phyloP scores from a whole-genome alignment of 2,329 filamentous ascomycete genomes.

The Aaosphaeria arxii region DNA sequence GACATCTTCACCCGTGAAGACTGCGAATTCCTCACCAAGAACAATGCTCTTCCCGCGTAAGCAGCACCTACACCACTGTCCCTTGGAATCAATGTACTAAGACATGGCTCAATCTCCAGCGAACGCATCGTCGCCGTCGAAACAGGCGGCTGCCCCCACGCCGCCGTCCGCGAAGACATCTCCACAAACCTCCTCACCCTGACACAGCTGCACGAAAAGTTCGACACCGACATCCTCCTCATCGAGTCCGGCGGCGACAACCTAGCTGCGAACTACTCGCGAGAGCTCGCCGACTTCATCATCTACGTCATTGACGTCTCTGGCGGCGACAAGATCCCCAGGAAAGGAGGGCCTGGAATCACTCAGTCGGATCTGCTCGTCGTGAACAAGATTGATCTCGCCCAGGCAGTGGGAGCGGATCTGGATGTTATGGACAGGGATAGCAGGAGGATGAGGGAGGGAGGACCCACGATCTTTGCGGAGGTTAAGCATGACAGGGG shows the following conservation, averaged over 20 bases:
- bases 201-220: slow-evolving; percentile 79
- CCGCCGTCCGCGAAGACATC: slow-evolving; percentile 96
- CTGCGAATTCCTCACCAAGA: slow-evolving; percentile 89
- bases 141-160: slow-evolving; percentile 95
- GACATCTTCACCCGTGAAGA: slow-evolving; percentile 98
- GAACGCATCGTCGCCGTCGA: slow-evolving; percentile 91
- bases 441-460: slow-evolving; percentile 88
- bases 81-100: not conserved
- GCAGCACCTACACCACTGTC: not conserved
- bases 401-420: slow-evolving; percentile 86
- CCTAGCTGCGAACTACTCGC: slow-evolving; percentile 91
- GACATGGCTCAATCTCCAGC: slow-evolving; percentile 6
- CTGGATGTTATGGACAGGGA: slow-evolving; percentile 92
- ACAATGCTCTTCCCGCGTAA: slow-evolving; percentile 74
- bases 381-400: slow-evolving; percentile 96
- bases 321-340: slow-evolving; percentile 92
- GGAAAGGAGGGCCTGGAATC: slow-evolving; percentile 95
- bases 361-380: slow-evolving; percentile 92
- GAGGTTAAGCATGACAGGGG: slow-evolving; percentile 92
- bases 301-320: slow-evolving; percentile 98
- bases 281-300: slow-evolving; percentile 95
- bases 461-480: slow-evolving; percentile 91
- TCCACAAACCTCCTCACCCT: slow-evolving; percentile 88
- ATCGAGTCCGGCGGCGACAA: slow-evolving; percentile 98
- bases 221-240: slow-evolving; percentile 78